Evolutionary conservation across 2,329 filamentous ascomycete genomes (phyloP).

Genomic region (Aspergillus nomiae): DNA sequence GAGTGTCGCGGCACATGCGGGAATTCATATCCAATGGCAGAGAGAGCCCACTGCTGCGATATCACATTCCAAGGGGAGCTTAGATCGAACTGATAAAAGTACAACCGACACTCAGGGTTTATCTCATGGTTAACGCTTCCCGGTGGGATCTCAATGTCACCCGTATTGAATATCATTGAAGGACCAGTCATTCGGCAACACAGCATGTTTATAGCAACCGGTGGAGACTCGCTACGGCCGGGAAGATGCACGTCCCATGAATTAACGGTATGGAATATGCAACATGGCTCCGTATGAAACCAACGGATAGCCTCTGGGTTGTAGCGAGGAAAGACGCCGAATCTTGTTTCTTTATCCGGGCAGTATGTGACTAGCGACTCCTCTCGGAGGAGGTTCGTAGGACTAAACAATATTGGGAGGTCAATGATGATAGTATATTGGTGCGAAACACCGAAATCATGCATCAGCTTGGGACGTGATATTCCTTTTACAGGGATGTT

Average conservation of each 20-base stretch:
- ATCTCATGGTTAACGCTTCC: slow-evolving; percentile 54
- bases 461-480: slow-evolving; percentile 70
- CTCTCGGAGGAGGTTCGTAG: slow-evolving; percentile 51
- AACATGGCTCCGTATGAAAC: slow-evolving; percentile 69
- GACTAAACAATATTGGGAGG: slow-evolving; percentile 65
- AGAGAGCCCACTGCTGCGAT: slow-evolving; percentile 64
- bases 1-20: slow-evolving; percentile 58
- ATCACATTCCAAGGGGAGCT: slow-evolving; percentile 40
- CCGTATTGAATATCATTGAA: slow-evolving; percentile 62
- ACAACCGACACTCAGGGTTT: slow-evolving; percentile 57
- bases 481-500: slow-evolving; percentile 63
- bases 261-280: slow-evolving; percentile 73
- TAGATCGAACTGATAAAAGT: slow-evolving; percentile 63
- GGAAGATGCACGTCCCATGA: slow-evolving; percentile 61
- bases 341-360: slow-evolving; percentile 29
- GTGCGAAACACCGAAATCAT: slow-evolving; percentile 70
- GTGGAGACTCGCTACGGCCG: slow-evolving; percentile 20
- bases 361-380: too few relatives aligned
- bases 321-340: slow-evolving; percentile 68
- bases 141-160: slow-evolving; percentile 60
- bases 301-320: slow-evolving; percentile 60
- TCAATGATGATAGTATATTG: slow-evolving; percentile 69
- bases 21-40: slow-evolving; percentile 69
- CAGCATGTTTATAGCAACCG: slow-evolving; percentile 59
- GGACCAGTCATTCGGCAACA: slow-evolving; percentile 68